phyloP scores from a whole-genome alignment of 106 monocot species.

The Iris macrosiphon region DNA sequence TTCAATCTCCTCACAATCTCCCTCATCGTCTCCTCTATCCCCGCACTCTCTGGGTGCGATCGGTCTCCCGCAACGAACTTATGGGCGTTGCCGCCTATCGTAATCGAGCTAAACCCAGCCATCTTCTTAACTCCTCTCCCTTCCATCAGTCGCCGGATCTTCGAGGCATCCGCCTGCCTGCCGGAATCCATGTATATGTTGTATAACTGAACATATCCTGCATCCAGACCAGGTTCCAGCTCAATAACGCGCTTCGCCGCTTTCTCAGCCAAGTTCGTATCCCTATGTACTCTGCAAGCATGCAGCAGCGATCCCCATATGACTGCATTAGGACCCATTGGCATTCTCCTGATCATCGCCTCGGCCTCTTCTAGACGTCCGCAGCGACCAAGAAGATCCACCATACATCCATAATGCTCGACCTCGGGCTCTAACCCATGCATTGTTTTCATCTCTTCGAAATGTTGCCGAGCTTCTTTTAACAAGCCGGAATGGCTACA shows the following conservation, averaged over 20 bases:
- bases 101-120: constrained; percentile 53
- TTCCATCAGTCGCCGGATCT: constrained; percentile 56
- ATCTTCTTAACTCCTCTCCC: constrained; percentile 49
- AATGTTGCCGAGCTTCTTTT: constrained; percentile 37
- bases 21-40: constrained; percentile 30
- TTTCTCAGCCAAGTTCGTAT: constrained; percentile 36
- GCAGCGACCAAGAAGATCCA: constrained; percentile 53
- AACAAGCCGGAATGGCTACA: constrained; percentile 74
- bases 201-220: constrained; percentile 58
- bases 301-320: constrained; percentile 68
- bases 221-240: constrained; percentile 54
- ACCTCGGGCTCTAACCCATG: constrained; percentile 59
- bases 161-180: constrained; percentile 35
- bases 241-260: constrained; percentile 34
- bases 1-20: constrained; percentile 45
- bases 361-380: constrained; percentile 55
- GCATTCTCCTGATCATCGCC: constrained; percentile 57
- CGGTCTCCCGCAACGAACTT: constrained; percentile 53
- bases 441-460: constrained; percentile 48
- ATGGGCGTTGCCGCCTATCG: constrained; percentile 34
- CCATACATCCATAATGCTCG: constrained; percentile 90
- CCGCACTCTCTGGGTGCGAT: constrained; percentile 36
- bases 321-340: constrained; percentile 54
- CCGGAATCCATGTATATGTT: constrained; percentile 51
- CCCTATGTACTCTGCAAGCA: constrained; percentile 54